These are phyloP conservation scores for Rachicladosporium sp. DNA, from an alignment of 2,329 filamentous ascomycete species.

Conservation along the genomic window DNA sequence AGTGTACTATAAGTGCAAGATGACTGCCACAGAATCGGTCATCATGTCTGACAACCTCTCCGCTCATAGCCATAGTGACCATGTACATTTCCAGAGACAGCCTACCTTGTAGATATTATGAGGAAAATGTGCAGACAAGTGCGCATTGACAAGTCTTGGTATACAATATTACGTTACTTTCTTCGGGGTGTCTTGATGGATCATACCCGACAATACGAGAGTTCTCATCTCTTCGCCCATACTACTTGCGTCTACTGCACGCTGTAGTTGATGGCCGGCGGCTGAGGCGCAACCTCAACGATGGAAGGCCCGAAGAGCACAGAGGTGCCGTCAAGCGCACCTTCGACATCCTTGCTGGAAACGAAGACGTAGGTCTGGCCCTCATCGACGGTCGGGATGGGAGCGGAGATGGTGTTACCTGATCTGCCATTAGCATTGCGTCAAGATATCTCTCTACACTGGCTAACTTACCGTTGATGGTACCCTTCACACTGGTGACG, in stretches of 20 bases:
- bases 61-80: too few relatives aligned
- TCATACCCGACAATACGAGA: too few relatives aligned
- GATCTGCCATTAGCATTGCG: not conserved
- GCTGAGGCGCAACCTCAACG: constrained; percentile 9
- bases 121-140: too few relatives aligned
- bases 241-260: constrained; percentile 1
- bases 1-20: too few relatives aligned
- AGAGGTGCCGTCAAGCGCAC: constrained; percentile 7
- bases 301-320: constrained; percentile 10
- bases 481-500: constrained; percentile 8
- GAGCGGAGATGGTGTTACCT: constrained; percentile 8
- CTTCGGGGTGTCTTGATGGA: too few relatives aligned
- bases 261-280: constrained; percentile 5
- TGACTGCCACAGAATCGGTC: too few relatives aligned
- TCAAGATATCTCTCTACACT: not conserved
- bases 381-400: constrained; percentile 5
- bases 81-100: too few relatives aligned
- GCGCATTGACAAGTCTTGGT: too few relatives aligned
- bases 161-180: too few relatives aligned
- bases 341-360: constrained; percentile 9
- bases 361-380: constrained; percentile 14
- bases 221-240: too few relatives aligned
- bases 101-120: too few relatives aligned
- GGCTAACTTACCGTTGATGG: constrained; percentile 5
- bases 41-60: too few relatives aligned